Evolutionary conservation across 768 basidiomycete species (phyloP).

Genomic region (Psilocybe cyanescens): DNA sequence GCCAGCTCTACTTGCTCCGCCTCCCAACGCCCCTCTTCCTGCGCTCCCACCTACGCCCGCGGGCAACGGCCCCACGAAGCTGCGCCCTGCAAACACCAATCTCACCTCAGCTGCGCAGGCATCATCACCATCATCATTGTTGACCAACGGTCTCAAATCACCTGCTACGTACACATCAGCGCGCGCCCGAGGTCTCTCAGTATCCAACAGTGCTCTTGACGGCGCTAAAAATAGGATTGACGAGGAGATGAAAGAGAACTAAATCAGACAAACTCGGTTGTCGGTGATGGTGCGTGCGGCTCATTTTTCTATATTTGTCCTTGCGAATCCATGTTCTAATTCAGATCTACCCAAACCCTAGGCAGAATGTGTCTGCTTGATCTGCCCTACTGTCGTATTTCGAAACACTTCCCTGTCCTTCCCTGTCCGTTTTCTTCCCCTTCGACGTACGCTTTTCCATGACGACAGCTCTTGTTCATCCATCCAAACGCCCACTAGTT

Average conservation of each 20-base stretch:
- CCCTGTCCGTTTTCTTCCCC: not conserved
- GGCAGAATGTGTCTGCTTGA: not conserved
- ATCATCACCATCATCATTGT: not conserved
- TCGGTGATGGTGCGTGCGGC: not conserved
- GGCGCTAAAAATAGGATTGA: slow-evolving; percentile 35
- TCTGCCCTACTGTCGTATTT: not conserved
- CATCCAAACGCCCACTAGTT: not conserved
- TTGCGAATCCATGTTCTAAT: not conserved
- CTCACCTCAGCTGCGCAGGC: not conserved
- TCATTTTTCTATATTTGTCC: not conserved
- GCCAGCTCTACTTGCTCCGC: slow-evolving; percentile 38
- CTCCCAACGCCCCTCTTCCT: slow-evolving; percentile 44
- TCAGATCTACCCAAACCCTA: not conserved
- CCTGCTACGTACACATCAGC: slow-evolving; percentile 19
- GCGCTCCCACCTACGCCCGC: slow-evolving; percentile 25
- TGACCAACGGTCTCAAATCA: slow-evolving; percentile 2
- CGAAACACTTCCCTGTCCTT: not conserved
- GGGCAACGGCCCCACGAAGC: slow-evolving; percentile 3
- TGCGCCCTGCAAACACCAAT: slow-evolving; percentile 14
- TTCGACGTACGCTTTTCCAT: not conserved
- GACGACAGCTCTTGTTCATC: not conserved
- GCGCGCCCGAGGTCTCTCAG: slow-evolving; percentile 34
- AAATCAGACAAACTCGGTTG: not conserved
- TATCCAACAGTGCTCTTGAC: slow-evolving; percentile 31
- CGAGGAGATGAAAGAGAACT: slow-evolving; percentile 43